A percentile compares a stretch with the other conserved stretches of the same genome.
Conservation (phyloP, 2,329 filamentous ascomycete species). For the Sporothrix sp. region DNA sequence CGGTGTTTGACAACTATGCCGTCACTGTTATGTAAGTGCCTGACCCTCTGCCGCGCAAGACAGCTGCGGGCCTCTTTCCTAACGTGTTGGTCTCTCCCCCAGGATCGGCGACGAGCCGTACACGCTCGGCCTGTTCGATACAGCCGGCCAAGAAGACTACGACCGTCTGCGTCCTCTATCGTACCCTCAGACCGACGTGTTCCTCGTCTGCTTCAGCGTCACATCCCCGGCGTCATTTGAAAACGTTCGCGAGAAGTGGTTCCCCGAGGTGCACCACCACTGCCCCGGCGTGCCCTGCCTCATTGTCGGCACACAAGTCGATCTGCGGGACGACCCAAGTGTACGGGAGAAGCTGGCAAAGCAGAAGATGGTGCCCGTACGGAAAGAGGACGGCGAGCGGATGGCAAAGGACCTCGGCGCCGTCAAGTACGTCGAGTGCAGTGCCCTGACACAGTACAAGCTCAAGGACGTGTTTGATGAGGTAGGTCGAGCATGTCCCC, state of each 20-base stretch:
- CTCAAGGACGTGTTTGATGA: conserved; percentile 99
- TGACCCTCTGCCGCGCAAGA: not conserved
- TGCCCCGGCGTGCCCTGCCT: conserved; percentile 96
- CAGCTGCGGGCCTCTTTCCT: not conserved
- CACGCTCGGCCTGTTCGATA: conserved; percentile 95
- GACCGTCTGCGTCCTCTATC: conserved; percentile 92
- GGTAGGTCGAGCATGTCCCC: too few relatives aligned
- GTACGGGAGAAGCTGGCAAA: conserved; percentile 87
- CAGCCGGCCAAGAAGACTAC: conserved; percentile 98
- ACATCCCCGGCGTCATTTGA: conserved; percentile 96
- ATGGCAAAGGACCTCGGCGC: conserved; percentile 98
- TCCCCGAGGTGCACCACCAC: conserved; percentile 96
- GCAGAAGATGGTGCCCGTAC: conserved; percentile 92
- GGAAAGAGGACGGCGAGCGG: conserved; percentile 83
- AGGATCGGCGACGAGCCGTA: conserved; percentile 99
- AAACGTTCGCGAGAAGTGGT: conserved; percentile 99
- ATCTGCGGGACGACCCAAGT: conserved; percentile 79
- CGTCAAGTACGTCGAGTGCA: conserved; percentile 98
- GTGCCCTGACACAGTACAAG: conserved; percentile 94
- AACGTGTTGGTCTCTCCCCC: conserved; percentile 10
- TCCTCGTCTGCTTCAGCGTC: conserved; percentile 97
- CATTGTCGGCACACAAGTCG: conserved; percentile 95
- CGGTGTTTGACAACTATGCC: conserved; percentile 99
- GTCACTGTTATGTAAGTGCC: conserved; percentile 96
- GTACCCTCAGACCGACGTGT: conserved; percentile 97